These are phyloP conservation scores for Penicillium aurantiogriseum DNA, from an alignment of 2,329 filamentous ascomycete species.

Conservation along the genomic window DNA sequence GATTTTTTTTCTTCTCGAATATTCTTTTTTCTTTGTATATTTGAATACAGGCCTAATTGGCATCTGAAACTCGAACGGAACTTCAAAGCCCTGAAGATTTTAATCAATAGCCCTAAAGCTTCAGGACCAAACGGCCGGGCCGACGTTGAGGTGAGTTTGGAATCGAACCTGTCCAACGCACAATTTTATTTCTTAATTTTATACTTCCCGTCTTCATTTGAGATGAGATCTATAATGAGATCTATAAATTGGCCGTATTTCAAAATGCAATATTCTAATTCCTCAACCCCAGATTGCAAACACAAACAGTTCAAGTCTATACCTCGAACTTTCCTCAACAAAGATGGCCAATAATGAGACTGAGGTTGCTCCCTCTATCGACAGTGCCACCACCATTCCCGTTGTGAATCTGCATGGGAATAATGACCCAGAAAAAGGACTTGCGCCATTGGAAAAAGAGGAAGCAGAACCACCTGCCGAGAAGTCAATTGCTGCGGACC, in stretches of 20 bases:
- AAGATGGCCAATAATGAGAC: background rate
- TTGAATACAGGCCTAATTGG: background rate
- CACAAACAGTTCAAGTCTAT: background rate
- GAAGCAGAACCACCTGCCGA: background rate
- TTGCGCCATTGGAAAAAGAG: background rate
- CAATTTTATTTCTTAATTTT: slow-evolving; percentile 2
- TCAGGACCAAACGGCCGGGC: background rate
- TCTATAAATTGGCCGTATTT: background rate
- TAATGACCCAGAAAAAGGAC: slow-evolving; percentile 15
- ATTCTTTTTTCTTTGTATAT: background rate
- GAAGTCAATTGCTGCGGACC: background rate
- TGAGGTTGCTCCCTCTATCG: slow-evolving; percentile 1
- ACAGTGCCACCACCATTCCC: slow-evolving; percentile 11
- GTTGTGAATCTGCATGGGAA: slow-evolving; percentile 6
- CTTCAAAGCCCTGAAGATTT: background rate
- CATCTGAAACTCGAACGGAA: background rate
- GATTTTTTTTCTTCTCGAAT: background rate
- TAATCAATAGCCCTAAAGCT: background rate
- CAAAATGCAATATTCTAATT: background rate
- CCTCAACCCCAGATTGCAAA: background rate
- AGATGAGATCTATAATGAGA: background rate
- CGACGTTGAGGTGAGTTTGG: slow-evolving; percentile 1
- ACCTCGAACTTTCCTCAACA: background rate
- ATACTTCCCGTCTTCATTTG: background rate
- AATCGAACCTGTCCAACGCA: background rate